Conservation (phyloP, 2,329 filamentous ascomycete species). For the Diaporthe sp. region DNA sequence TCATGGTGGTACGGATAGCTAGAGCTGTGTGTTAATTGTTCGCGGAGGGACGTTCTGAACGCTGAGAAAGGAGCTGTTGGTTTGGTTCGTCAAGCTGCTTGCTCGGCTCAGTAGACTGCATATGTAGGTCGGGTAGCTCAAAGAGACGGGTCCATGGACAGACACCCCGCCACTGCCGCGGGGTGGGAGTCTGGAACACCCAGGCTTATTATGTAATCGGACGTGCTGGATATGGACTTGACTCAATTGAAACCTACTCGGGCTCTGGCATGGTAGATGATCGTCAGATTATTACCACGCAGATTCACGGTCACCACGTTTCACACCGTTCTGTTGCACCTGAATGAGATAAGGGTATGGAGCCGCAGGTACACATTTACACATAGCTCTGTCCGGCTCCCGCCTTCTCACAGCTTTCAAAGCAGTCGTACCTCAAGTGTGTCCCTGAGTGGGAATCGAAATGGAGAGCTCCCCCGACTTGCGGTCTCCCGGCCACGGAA, state of each 20-base stretch:
- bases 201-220: neutral
- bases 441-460: too few species aligned
- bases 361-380: neutral
- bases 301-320: neutral
- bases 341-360: neutral
- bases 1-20: slow-evolving; percentile 63
- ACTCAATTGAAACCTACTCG: neutral
- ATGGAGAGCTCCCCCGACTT: neutral
- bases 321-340: neutral
- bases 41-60: neutral
- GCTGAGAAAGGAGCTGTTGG: neutral
- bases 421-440: neutral
- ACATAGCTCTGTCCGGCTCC: neutral
- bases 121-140: slow-evolving; percentile 9
- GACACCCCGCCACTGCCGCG: slow-evolving; percentile 8
- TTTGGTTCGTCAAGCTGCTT: slow-evolving; percentile 17
- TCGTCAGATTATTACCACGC: too few species aligned
- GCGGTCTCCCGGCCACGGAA: too few species aligned
- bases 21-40: slow-evolving; percentile 50
- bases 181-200: slow-evolving; percentile 15
- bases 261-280: neutral
- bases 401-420: neutral
- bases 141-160: neutral
- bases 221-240: neutral
- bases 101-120: neutral